phyloP scores from a whole-genome alignment of 306 rosid species.

The Dalbergia cochinchinensis region DNA sequence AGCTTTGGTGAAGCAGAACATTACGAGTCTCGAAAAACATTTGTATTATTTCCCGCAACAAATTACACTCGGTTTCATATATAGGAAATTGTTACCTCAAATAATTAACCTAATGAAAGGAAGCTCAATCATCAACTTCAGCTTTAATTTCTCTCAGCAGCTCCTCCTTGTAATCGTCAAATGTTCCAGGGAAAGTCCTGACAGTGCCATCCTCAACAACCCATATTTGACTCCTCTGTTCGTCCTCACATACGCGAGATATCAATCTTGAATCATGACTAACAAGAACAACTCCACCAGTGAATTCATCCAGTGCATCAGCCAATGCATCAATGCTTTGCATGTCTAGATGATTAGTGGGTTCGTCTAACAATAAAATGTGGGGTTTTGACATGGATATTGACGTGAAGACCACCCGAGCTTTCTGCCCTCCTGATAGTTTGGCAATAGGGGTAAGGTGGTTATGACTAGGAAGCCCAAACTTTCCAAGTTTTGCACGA shows the following conservation, averaged over 20 bases:
- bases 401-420: slow-evolving; percentile 82
- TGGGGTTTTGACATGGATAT: slow-evolving; percentile 89
- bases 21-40: neutral
- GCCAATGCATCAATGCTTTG: slow-evolving; percentile 86
- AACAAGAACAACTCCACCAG: slow-evolving; percentile 78
- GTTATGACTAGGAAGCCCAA: slow-evolving; percentile 77
- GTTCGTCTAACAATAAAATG: slow-evolving; percentile 82
- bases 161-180: slow-evolving; percentile 73
- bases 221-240: slow-evolving; percentile 83
- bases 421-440: slow-evolving; percentile 75
- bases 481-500: slow-evolving; percentile 71
- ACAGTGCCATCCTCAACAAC: slow-evolving; percentile 81
- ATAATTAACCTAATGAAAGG: slow-evolving; percentile 19
- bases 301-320: slow-evolving; percentile 74
- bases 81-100: neutral
- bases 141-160: slow-evolving; percentile 65
- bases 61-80: slow-evolving; percentile 39
- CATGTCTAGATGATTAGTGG: slow-evolving; percentile 85
- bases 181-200: slow-evolving; percentile 51
- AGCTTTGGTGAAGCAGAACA: slow-evolving; percentile 4
- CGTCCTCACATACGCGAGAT: slow-evolving; percentile 76
- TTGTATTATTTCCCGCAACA: slow-evolving; percentile 31
- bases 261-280: slow-evolving; percentile 85
- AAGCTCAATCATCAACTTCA: slow-evolving; percentile 66
- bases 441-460: slow-evolving; percentile 80